phyloP scores from a whole-genome alignment of 306 rosid genomes.

The Casuarina glauca region DNA sequence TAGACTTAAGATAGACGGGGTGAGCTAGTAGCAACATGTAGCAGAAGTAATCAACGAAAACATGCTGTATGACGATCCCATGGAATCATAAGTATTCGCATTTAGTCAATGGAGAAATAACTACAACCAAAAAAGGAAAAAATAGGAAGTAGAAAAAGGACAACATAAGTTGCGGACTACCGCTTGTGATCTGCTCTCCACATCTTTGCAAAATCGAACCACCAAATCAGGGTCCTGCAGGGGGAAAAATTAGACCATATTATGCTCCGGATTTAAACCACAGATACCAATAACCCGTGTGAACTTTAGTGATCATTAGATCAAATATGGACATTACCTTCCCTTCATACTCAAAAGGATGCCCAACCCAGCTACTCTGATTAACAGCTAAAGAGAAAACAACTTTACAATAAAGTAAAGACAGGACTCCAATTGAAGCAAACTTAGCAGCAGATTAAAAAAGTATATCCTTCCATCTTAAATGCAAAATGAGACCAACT shows the following conservation, averaged over 20 bases:
- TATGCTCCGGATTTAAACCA: slow-evolving; percentile 20
- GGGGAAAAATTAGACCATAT: slow-evolving; percentile 29
- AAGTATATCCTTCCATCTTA: not conserved
- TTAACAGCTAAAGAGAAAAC: slow-evolving; percentile 45
- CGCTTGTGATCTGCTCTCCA: slow-evolving; percentile 84
- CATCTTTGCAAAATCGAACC: slow-evolving; percentile 89
- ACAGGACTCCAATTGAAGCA: not conserved
- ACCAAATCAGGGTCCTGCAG: slow-evolving; percentile 76
- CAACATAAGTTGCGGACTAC: slow-evolving; percentile 42
- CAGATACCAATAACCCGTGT: not conserved
- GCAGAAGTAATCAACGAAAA: not conserved
- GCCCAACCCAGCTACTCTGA: slow-evolving; percentile 81
- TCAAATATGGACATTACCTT: slow-evolving; percentile 51
- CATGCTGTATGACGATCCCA: not conserved
- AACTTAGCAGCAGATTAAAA: not conserved
- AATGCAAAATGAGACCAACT: not conserved
- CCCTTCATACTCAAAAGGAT: slow-evolving; percentile 61
- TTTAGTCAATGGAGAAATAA: slow-evolving; percentile 7
- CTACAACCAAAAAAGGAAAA: not conserved
- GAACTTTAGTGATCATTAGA: not conserved
- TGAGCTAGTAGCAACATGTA: slow-evolving; percentile 1
- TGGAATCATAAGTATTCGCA: not conserved
- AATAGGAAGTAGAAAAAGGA: not conserved
- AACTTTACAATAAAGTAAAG: slow-evolving; percentile 8
- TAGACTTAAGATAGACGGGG: not conserved